Base-by-base conservation (phyloP, 306 rosid species). In the Lupinus albus region DNA sequence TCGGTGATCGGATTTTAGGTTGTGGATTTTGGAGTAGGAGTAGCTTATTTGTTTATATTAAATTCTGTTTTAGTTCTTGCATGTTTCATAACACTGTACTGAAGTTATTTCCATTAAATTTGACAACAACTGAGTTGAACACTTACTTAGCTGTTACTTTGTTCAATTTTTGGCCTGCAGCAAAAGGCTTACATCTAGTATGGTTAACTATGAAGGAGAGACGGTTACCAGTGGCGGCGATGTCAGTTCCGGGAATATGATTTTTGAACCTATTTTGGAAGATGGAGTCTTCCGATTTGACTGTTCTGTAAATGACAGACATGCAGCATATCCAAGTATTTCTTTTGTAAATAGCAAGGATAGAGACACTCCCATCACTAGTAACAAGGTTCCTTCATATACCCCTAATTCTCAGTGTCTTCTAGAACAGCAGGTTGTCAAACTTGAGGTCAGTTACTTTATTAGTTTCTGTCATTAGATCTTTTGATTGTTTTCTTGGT, bases 261-360 rank as follows among this genome's bases (percentile, higher is more conserved):
- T 81, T 70, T 89, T 58, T 53, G 84, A 81, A 73, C 89, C 95
- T 68, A 84, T 92, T 46, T 44, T 92, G 76, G 91, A 81, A 73
- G 92, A 87, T 30, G 90, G 95, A 47, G 84, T 92, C 44, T 92
- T 87, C 64, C 87, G 97, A 74, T 92, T 87, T 76, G 96, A 92
- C 75, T 92, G 96, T 82, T 87, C 95, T 66, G 66, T 74, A 38
- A 55, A 73, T 74, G 91, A 79, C 79, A 84, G 89, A 81, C 75
- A 63, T 67, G 86, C 80, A 67, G 90, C 92, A 63, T 64, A 28
- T 81, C 96, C 97, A 8, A 92, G 96, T 70, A 25, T 87, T 66
- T 89, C 96, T 56, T 92, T 92, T 69, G 46, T 72, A 35, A 84
- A 84, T 54, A 73, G 82, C 65, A 79, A 62, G 49, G 87, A 78